Conservation (phyloP, 2,329 filamentous ascomycete species). For the Colletotrichum cordylinicola region DNA sequence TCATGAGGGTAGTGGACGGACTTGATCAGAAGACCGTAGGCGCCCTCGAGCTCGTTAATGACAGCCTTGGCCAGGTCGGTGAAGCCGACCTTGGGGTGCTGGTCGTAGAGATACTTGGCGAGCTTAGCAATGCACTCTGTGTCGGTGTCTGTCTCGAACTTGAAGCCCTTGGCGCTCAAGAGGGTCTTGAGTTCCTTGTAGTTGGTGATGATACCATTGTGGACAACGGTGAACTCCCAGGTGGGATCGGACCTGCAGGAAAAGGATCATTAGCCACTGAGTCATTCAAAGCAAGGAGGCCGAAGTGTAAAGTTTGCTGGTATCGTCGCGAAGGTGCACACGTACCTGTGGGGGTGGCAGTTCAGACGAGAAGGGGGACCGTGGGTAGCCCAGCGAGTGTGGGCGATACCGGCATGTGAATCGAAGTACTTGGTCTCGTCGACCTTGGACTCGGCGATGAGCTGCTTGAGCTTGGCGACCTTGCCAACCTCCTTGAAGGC, state of each 20-base stretch:
- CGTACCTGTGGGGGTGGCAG: conserved; percentile 97
- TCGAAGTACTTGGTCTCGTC: conserved; percentile 94
- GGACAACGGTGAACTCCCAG: conserved; percentile 97
- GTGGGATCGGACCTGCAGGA: conserved; percentile 79
- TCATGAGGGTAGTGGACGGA: conserved; percentile 98
- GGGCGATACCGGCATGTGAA: conserved; percentile 97
- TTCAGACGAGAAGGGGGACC: conserved; percentile 91
- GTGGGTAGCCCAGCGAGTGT: conserved; percentile 99
- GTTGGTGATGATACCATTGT: conserved; percentile 99
- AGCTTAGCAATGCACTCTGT: conserved; percentile 99
- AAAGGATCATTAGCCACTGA: conserved; percentile 17
- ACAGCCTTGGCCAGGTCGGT: conserved; percentile 96
- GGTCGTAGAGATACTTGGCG: conserved; percentile 96
- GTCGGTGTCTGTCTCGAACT: conserved; percentile 98
- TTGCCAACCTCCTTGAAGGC: conserved; percentile 99
- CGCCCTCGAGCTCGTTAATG: conserved; percentile 97
- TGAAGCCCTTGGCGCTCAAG: conserved; percentile 92
- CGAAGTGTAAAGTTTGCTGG: neutral
- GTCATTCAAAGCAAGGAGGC: neutral
- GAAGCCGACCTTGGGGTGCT: conserved; percentile 93
- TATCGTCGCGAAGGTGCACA: conserved; percentile 19
- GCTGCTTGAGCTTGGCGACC: conserved; percentile 93
- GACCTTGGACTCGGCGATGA: conserved; percentile 83
- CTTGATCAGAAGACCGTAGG: conserved; percentile 96
- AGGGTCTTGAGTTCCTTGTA: conserved; percentile 99